Percentiles rank a stretch among this genome's conserved stretches.
These are phyloP conservation scores for Mucor lusitanicus DNA, from an alignment of 371 early-diverging fungal species.

Conservation along the genomic window DNA sequence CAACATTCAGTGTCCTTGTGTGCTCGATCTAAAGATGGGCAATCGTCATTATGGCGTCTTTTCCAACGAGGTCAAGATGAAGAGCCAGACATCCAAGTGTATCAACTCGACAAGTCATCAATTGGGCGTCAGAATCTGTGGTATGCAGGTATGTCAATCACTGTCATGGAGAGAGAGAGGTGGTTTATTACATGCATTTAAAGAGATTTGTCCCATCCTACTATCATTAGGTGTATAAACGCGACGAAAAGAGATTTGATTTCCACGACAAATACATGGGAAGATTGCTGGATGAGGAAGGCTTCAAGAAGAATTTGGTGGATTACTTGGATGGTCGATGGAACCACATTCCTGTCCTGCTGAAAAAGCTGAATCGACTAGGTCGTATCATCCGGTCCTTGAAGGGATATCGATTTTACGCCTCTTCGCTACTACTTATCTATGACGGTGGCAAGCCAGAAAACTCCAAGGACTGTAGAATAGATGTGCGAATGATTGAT, in stretches of 20 bases:
- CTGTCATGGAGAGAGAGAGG: neutral
- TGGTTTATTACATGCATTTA: neutral
- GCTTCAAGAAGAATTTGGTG: conserved; percentile 72
- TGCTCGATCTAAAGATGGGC: conserved; percentile 95
- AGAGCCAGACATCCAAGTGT: conserved; percentile 83
- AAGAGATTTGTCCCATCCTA: neutral
- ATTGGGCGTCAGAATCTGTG: conserved; percentile 90
- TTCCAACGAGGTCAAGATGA: conserved; percentile 72
- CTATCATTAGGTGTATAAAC: conserved; percentile 53
- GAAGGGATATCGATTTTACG: conserved; percentile 87
- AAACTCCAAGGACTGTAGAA: conserved; percentile 18
- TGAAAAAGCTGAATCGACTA: conserved; percentile 70
- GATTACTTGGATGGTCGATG: conserved; percentile 79
- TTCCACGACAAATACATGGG: conserved; percentile 95
- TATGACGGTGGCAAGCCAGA: conserved; percentile 41
- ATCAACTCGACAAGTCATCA: conserved; percentile 80
- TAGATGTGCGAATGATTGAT: conserved; percentile 89
- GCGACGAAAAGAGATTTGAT: conserved; percentile 36
- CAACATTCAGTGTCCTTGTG: conserved; percentile 79
- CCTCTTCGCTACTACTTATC: conserved; percentile 79
- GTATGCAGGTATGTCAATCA: conserved; percentile 62
- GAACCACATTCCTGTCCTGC: conserved; percentile 74
- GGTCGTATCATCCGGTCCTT: conserved; percentile 71
- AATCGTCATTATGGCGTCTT: conserved; percentile 90
- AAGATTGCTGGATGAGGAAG: conserved; percentile 72